phyloP scores from a whole-genome alignment of 2,329 filamentous ascomycete species.

The Penicillium freii region DNA sequence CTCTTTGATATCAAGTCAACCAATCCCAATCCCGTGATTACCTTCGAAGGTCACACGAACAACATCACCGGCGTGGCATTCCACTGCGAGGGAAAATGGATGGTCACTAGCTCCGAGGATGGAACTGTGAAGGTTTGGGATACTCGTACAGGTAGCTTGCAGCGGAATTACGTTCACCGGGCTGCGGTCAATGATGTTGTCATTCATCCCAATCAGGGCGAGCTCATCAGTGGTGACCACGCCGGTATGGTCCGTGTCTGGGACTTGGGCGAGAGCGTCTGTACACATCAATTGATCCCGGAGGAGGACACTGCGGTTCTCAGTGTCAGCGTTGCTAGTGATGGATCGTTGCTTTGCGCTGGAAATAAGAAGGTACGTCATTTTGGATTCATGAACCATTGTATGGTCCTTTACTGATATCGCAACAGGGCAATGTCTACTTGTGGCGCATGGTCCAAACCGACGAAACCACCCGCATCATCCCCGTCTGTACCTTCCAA shows the following conservation, averaged over 20 bases:
- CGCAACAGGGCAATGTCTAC: conserved; percentile 80
- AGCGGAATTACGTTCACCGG: conserved; percentile 89
- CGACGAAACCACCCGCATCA: conserved; percentile 75
- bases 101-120: conserved; percentile 97
- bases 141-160: conserved; percentile 77
- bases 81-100: conserved; percentile 99
- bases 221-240: conserved; percentile 94
- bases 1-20: conserved; percentile 98
- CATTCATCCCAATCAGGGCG: conserved; percentile 98
- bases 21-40: conserved; percentile 90
- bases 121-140: conserved; percentile 98
- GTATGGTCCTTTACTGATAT: conserved; percentile 1
- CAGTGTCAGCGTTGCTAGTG: conserved; percentile 92
- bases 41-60: conserved; percentile 91
- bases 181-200: conserved; percentile 94
- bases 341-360: conserved; percentile 87
- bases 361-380: conserved; percentile 76
- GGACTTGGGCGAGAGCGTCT: conserved; percentile 96
- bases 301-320: conserved; percentile 93
- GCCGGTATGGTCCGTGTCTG: conserved; percentile 90
- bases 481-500: conserved; percentile 83
- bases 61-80: conserved; percentile 97
- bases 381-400: background rate
- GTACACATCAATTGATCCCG: conserved; percentile 91
- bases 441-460: conserved; percentile 92